Evolutionary conservation across 2,329 filamentous ascomycete species (phyloP), one percentile per base, ranked within the genome.

Genomic region (Aurifilum marmelostoma): DNA sequence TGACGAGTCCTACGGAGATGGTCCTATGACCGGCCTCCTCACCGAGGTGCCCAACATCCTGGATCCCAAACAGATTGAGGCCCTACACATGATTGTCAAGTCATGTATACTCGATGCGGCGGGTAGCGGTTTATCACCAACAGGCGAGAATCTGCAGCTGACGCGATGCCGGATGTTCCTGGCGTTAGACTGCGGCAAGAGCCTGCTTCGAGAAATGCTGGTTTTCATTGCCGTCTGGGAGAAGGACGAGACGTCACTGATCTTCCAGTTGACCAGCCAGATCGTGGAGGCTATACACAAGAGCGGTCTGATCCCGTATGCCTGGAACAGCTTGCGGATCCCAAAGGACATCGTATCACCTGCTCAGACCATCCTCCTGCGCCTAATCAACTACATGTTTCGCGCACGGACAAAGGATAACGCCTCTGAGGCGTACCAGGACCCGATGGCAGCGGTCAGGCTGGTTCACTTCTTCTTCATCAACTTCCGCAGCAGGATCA

Each of bases 191-290:
- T 97, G 93, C 71, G 95, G 95, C 3, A 90, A 94, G 73, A 97
- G 97, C 76, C 83, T 98, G 4, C 84, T 98, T 1, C 87, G 95
- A 67, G 95, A 98, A 78, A 88, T 98, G 75, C 84, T 98, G 58
- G 97, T 98, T 69, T 97, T 97, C 78, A 97, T 97, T 72, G 95
- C 95, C 6, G 94, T 97, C 11, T 98, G 95, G 95, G 95, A 97
- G 76, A 90, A 97, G 75, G 91, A 93, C 54, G 94, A 98, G 77
- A 91, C 95, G 70, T 94, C 97, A 71, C 88, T 97, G 50, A 97
- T 97, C 76, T 97, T 97, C 83, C 95, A 97, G 78, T 93, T 97
- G 78, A 97, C 97, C 79, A 92, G 94, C 59, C 94, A 97, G 79
- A 97, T 98, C 70, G 93, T 97, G 80, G 93, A 97, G 77, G 93